phyloP scores from a whole-genome alignment of 345 rosid species.

The Ricinus communis region DNA sequence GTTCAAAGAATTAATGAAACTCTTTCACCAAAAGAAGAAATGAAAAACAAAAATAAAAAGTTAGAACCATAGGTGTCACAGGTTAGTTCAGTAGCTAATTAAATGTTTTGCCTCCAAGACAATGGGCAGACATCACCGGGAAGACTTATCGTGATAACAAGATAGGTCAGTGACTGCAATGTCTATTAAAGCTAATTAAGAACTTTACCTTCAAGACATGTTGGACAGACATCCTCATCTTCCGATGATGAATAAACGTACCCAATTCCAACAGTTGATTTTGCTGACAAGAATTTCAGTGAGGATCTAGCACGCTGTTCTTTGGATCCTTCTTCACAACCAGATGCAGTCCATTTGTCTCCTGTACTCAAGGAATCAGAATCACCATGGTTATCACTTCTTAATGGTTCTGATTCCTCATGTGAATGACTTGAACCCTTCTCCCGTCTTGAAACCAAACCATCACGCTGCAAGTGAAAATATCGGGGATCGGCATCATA shows the following conservation, averaged over 20 bases:
- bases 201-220: slow-evolving; percentile 90
- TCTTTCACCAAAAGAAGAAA: background rate
- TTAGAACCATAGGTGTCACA: background rate
- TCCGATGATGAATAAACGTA: slow-evolving; percentile 55
- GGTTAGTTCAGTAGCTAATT: background rate
- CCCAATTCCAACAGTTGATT: slow-evolving; percentile 42
- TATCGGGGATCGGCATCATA: slow-evolving; percentile 77
- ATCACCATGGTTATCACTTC: slow-evolving; percentile 55
- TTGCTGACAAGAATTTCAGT: slow-evolving; percentile 48
- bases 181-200: slow-evolving; percentile 9
- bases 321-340: slow-evolving; percentile 61
- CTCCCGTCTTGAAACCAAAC: slow-evolving; percentile 66
- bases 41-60: background rate
- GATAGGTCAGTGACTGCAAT: background rate
- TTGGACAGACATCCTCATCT: slow-evolving; percentile 95
- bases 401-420: slow-evolving; percentile 84
- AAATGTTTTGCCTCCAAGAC: background rate
- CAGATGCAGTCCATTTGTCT: slow-evolving; percentile 64
- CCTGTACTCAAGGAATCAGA: slow-evolving; percentile 55
- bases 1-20: background rate
- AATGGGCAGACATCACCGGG: background rate
- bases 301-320: slow-evolving; percentile 54
- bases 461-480: slow-evolving; percentile 53
- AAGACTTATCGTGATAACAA: background rate
- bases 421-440: slow-evolving; percentile 83